Conservation (phyloP, 768 basidiomycete genomes). For the Trametes meyenii region DNA sequence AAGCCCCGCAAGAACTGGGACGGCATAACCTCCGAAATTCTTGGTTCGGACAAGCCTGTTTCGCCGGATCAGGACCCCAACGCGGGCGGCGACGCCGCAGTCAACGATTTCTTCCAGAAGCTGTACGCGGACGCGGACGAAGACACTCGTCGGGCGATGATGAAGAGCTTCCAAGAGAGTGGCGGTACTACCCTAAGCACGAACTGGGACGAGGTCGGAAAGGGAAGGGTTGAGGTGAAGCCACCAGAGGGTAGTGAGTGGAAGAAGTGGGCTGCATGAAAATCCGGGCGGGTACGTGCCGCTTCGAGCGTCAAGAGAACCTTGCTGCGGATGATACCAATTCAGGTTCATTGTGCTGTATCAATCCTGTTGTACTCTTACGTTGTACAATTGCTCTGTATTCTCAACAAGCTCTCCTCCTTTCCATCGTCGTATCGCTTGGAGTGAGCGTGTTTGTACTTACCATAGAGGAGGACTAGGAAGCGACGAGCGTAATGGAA, state of each 20-base stretch:
- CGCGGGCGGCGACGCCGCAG: slow-evolving; percentile 81
- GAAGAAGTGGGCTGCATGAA: slow-evolving; percentile 64
- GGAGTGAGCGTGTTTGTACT: not conserved
- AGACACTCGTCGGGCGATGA: slow-evolving; percentile 91
- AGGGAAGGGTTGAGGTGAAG: slow-evolving; percentile 70
- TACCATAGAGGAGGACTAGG: not conserved
- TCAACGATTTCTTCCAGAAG: slow-evolving; percentile 91
- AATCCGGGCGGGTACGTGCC: not conserved
- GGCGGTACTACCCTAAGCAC: slow-evolving; percentile 96
- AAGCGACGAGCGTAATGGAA: too few relatives aligned
- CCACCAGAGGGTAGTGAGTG: slow-evolving; percentile 85
- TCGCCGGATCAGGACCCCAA: slow-evolving; percentile 81
- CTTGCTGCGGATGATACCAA: not conserved
- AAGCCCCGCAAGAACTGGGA: slow-evolving; percentile 87
- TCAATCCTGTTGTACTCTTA: slow-evolving; percentile 4
- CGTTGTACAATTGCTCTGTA: slow-evolving; percentile 1
- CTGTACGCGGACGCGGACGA: slow-evolving; percentile 90
- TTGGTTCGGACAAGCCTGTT: slow-evolving; percentile 69
- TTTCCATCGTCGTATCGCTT: not conserved
- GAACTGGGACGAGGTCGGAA: slow-evolving; percentile 89
- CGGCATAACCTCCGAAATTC: slow-evolving; percentile 68
- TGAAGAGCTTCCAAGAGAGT: slow-evolving; percentile 96
- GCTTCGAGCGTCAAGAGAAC: not conserved
- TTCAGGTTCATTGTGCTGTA: not conserved
- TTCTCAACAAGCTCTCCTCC: not conserved